Conservation (phyloP, 495 filamentous ascomycete species). For the Niebla homalea region DNA sequence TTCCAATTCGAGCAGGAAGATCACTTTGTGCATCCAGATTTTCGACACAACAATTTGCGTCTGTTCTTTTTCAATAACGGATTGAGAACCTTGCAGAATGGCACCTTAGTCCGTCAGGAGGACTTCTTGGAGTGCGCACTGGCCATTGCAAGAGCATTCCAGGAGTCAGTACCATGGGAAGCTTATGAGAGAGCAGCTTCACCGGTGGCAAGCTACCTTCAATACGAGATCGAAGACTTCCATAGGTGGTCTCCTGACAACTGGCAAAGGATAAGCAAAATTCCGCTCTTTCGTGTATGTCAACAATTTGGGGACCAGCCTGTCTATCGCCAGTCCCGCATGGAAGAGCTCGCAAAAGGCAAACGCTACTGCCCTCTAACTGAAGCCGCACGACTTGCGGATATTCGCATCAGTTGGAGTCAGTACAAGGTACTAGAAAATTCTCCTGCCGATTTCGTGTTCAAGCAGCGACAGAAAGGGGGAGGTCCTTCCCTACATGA, state of each 20-base stretch:
- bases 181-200: not conserved
- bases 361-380: constrained; percentile 5
- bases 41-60: not conserved
- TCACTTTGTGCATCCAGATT: constrained; percentile 2
- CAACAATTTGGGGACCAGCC: not conserved
- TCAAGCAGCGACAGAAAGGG: not conserved
- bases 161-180: not conserved
- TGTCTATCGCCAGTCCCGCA: constrained; percentile 13
- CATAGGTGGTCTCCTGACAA: not conserved
- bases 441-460: constrained; percentile 11
- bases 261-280: constrained; percentile 2
- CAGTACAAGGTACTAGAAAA: constrained; percentile 11
- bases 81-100: not conserved
- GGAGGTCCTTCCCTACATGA: constrained; percentile 10
- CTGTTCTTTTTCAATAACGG: not conserved
- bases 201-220: not conserved
- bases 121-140: constrained; percentile 5
- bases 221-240: constrained; percentile 2
- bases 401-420: constrained; percentile 17
- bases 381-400: constrained; percentile 1
- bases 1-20: not conserved
- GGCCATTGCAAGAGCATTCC: not conserved
- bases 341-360: constrained; percentile 9
- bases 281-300: no score
- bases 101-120: not conserved